Evolutionary conservation across 1,139 yeast genomes (phyloP), one percentile per base, ranked within the genome.

Genomic region (Geotrichum macrosporum): DNA sequence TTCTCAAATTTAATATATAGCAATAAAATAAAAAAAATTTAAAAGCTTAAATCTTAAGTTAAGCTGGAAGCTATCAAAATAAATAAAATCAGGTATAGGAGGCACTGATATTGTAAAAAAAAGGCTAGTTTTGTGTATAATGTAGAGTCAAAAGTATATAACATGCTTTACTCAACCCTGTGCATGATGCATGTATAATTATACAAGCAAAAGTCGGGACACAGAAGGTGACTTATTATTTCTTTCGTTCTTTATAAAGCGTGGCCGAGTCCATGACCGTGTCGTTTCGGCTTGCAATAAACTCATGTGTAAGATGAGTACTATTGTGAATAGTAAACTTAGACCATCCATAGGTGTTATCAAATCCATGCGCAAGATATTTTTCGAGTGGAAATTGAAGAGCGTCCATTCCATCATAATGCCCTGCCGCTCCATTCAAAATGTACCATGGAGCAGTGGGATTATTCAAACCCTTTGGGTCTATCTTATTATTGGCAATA

Each of bases 301-400:
- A 75, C 63, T 51, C 71, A 71, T 46, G 72, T 65, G 49, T 74
- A 72, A 53, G 66, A 68, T 57, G 66, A 12, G 68, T 77, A 41
- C 72, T 70, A 50, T 76, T 73, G 57, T 77, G 81, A 76, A 78
- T 75, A 48, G 66, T 64, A 43, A 67, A 60, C 47, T 59, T 67
- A 41, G 73, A 70, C 56, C 68, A 64, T 9, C 65, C 66, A 30
- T 55, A 60, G 2, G 55, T 51, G 26, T 46, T 46, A 42, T 57
- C 55, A 21, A 57, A 46, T 21, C 54, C 48, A 31, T 46, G 49
- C 15, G 35, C 54, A 10, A 55, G 37, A 40, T 56, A 57, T 21
- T 42, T 33, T 41, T 44, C 19, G 38, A 36, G 18, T 2, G 51
- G 51, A 21, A 40, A 29, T 6, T 50, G 39, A 41, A 58, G 51